These are phyloP conservation scores for Odontarrhena argentea DNA, from an alignment of 345 rosid genomes.

Conservation along the genomic window DNA sequence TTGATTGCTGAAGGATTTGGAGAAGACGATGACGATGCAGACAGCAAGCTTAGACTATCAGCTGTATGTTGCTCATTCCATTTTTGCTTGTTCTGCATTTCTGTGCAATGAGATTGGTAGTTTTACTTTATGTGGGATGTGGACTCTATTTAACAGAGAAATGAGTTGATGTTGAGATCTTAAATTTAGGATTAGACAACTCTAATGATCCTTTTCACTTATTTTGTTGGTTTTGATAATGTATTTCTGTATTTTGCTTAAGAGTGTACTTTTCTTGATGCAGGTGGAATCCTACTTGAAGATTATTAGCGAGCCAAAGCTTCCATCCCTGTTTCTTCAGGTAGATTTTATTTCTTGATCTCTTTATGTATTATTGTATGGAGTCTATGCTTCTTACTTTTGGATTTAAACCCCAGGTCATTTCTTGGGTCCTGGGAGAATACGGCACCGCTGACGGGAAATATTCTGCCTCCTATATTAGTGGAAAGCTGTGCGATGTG, in stretches of 20 bases:
- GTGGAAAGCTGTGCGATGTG: conserved; percentile 93
- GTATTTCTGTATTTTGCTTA: conserved; percentile 11
- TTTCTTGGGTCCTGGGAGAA: conserved; percentile 98
- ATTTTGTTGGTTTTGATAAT: not conserved
- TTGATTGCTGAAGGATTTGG: conserved; percentile 98
- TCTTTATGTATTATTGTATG: conserved; percentile 10
- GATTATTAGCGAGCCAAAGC: conserved; percentile 90
- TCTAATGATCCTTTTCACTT: not conserved
- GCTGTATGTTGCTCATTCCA: conserved; percentile 66
- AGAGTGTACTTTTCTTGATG: conserved; percentile 32
- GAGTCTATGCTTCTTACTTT: conserved; percentile 22
- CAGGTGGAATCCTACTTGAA: conserved; percentile 96
- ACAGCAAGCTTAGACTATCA: conserved; percentile 86
- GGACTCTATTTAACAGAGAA: not conserved
- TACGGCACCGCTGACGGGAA: conserved; percentile 89
- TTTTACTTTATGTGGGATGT: conserved; percentile 19
- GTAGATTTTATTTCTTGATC: conserved; percentile 43
- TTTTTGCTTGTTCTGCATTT: conserved; percentile 21
- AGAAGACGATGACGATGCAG: conserved; percentile 85
- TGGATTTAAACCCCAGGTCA: conserved; percentile 63
- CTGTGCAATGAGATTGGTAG: conserved; percentile 9
- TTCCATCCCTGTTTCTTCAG: conserved; percentile 94
- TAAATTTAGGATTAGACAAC: conserved; percentile 4
- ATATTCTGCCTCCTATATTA: conserved; percentile 76
- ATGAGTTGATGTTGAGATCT: conserved; percentile 7